phyloP scores from a whole-genome alignment of 75 land plant genomes.

The Gnetum montanum region DNA sequence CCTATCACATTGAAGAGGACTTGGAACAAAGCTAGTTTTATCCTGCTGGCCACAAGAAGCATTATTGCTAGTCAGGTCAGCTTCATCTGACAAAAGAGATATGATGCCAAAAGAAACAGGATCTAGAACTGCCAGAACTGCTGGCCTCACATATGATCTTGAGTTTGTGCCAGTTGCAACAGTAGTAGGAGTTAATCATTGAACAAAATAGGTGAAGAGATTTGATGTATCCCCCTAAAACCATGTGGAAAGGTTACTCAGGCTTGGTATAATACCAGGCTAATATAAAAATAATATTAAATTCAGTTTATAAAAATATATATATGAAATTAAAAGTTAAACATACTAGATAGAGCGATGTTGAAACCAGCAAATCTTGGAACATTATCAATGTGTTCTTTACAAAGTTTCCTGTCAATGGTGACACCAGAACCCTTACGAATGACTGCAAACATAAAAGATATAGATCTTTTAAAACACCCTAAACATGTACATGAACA shows the following conservation, averaged over 20 bases:
- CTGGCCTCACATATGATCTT: conserved; percentile 41
- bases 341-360: conserved; percentile 82
- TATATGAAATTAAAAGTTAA: not conserved
- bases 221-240: conserved; percentile 84
- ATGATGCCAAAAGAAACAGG: conserved; percentile 12
- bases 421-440: conserved; percentile 65
- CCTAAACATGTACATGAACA: too few relatives aligned
- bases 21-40: conserved; percentile 16
- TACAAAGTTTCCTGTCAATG: conserved; percentile 35
- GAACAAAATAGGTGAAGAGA: conserved; percentile 65
- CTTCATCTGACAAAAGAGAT: conserved; percentile 19
- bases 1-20: conserved; percentile 64
- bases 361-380: conserved; percentile 77
- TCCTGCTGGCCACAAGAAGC: conserved; percentile 24
- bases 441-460: conserved; percentile 50
- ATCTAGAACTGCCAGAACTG: conserved; percentile 18
- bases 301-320: too few relatives aligned
- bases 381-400: conserved; percentile 66
- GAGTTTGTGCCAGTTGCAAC: conserved; percentile 47
- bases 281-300: too few relatives aligned
- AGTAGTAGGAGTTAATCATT: conserved; percentile 66
- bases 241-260: too few relatives aligned
- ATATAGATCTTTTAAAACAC: too few relatives aligned
- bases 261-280: too few relatives aligned
- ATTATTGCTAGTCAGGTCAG: conserved; percentile 20